Evolutionary conservation across 345 rosid species (phyloP).

Genomic region (Turritis glabra): DNA sequence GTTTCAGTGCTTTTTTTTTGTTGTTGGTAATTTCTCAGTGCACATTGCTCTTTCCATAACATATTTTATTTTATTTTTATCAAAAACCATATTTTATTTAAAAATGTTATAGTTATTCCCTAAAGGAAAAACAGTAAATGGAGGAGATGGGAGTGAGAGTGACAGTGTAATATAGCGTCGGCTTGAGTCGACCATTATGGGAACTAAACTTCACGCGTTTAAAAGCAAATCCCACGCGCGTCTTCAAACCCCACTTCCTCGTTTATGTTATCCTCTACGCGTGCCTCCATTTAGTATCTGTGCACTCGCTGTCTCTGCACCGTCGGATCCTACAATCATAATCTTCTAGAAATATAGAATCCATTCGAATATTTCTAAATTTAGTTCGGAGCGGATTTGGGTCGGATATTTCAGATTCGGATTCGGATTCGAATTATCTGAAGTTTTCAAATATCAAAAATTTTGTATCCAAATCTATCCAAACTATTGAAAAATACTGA

Average conservation of each 20-base stretch:
- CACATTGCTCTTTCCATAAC: background rate
- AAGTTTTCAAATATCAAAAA: too few species aligned
- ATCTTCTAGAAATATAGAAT: too few species aligned
- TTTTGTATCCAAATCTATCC: too few species aligned
- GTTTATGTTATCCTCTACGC: slow-evolving; percentile 22
- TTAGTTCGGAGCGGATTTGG: too few species aligned
- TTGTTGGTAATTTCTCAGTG: background rate
- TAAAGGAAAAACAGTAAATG: background rate
- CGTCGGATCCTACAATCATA: slow-evolving; percentile 3
- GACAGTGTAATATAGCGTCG: slow-evolving; percentile 7
- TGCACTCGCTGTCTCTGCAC: slow-evolving; percentile 11
- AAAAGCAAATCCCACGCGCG: slow-evolving; percentile 37
- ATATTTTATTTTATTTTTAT: background rate
- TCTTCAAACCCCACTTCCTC: background rate
- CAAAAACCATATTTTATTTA: background rate
- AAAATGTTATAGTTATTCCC: background rate
- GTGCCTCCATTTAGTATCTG: background rate
- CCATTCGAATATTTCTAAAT: too few species aligned
- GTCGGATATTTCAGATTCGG: too few species aligned
- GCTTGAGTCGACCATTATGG: slow-evolving; percentile 15
- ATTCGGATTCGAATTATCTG: too few species aligned
- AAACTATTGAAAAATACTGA: too few species aligned
- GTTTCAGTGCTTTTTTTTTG: background rate
- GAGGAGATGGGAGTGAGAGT: slow-evolving; percentile 21
- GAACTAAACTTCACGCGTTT: slow-evolving; percentile 28